Evolutionary conservation across 805 yeast species (phyloP).

Genomic region (Candida caryicola): DNA sequence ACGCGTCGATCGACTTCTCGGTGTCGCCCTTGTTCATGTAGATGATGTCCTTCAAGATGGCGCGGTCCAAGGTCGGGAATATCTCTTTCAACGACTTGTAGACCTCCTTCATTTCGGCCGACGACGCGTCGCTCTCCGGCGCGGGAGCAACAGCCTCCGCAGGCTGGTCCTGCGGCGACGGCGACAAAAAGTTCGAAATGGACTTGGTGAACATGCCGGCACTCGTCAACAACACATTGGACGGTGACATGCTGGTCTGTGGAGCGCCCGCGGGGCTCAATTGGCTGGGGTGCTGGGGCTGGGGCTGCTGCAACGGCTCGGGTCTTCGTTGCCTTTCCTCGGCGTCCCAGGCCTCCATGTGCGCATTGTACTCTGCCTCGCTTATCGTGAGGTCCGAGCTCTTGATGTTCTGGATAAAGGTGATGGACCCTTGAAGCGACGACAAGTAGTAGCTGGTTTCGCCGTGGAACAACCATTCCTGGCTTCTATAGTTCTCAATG

Average conservation of each 20-base stretch:
- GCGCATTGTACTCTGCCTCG: constrained; percentile 56
- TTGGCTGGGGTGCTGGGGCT: constrained; percentile 15
- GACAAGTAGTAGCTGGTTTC: constrained; percentile 90
- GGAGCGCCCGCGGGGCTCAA: not conserved
- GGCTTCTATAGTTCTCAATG: constrained; percentile 79
- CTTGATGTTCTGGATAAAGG: constrained; percentile 65
- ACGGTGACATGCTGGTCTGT: constrained; percentile 31
- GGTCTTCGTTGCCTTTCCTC: constrained; percentile 22
- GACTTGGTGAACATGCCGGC: constrained; percentile 54
- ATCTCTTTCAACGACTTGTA: constrained; percentile 55
- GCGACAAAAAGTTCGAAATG: constrained; percentile 39
- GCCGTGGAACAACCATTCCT: constrained; percentile 68
- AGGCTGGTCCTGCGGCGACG: constrained; percentile 27
- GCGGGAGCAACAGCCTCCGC: constrained; percentile 1
- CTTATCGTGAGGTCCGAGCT: constrained; percentile 57
- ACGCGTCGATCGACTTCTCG: constrained; percentile 72
- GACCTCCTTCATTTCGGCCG: constrained; percentile 20
- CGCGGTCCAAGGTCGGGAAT: constrained; percentile 73
- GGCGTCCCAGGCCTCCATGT: constrained; percentile 50
- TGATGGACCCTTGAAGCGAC: constrained; percentile 85
- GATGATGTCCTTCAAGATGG: constrained; percentile 67
- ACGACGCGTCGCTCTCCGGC: constrained; percentile 1
- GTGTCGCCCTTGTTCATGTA: constrained; percentile 61
- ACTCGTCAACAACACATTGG: constrained; percentile 39
- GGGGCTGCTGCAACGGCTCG: constrained; percentile 13